Base-by-base conservation (phyloP, 345 rosid species). In the Brassica nigra region DNA sequence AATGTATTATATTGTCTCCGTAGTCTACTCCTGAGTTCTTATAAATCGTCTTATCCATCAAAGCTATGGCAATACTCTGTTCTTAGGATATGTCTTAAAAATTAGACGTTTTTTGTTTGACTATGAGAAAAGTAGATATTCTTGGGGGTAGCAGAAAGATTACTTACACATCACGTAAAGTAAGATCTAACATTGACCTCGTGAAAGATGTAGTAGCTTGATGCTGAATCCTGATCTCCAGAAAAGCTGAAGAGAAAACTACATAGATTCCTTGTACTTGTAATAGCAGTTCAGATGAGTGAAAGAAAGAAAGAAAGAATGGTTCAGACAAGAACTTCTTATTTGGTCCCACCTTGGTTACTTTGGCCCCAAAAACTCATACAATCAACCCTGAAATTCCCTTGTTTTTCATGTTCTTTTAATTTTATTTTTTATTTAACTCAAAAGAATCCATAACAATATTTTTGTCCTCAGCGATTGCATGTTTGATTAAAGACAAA, bases 191-290 rank as follows among this genome's bases (percentile, higher is more conserved):
- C 66, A 73, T 62, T 73, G 83, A 80, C 79, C 57, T 74, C 52
- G 78, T 74, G 78, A 79, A 67, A 67, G 70, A 76, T 76, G 42
- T 55, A 37, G 66, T 66, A 28, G 66, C 14, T 52, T 78, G 76
- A 71, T 52, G 33, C 74, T 68, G 18, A 54, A 81, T 81, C 80
- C 83, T 18, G 18, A 0, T 18, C 18, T 18, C 77, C 55, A 75
- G 68, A 49, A 49, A 70, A 61, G 4, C 70, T 74, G 59, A 74
- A 72, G 74, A 61, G 74, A 68, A 63, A 69, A 61, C 66, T 62
- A 80, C 42, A 64, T 81, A 81, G 83, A 76, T 76, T 71, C 77
- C 74, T 81, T 81, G 83, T 76, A 81, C 83, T 81, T 65, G 80
- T 65, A 63, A 75, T 75, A 49, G 71, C 61, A 75, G 76, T 62